A percentile compares a stretch with the other conserved stretches of the same genome.
Evolutionary conservation across 768 basidiomycete species (phyloP).

Genomic region (Dentipellis sp.): DNA sequence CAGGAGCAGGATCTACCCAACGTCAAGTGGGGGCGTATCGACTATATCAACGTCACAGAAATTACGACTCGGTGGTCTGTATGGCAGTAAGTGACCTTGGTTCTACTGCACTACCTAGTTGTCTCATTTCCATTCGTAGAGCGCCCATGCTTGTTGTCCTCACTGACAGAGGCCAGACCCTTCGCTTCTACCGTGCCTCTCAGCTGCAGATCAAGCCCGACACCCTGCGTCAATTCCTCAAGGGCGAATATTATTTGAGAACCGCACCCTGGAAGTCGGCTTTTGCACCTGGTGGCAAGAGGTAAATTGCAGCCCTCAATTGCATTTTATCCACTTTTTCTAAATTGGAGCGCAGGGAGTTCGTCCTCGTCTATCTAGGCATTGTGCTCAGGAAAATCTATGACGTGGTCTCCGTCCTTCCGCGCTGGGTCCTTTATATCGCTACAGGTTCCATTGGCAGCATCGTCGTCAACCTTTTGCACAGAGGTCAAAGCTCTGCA

Average conservation of each 20-base stretch:
- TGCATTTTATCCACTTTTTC: neutral
- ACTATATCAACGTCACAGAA: constrained; percentile 77
- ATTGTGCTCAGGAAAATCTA: constrained; percentile 41
- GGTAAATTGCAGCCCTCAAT: constrained; percentile 33
- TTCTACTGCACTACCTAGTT: constrained; percentile 1
- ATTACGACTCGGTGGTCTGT: constrained; percentile 81
- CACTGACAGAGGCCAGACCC: constrained; percentile 59
- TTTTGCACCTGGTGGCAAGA: constrained; percentile 70
- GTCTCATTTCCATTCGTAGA: constrained; percentile 27
- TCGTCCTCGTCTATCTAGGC: constrained; percentile 52
- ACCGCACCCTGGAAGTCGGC: constrained; percentile 60
- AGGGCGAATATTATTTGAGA: constrained; percentile 49
- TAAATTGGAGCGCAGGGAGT: constrained; percentile 41
- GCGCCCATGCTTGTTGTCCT: constrained; percentile 69
- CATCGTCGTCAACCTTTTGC: constrained; percentile 57
- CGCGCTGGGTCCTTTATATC: constrained; percentile 66
- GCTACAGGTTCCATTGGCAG: constrained; percentile 58
- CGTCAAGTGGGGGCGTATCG: constrained; percentile 78
- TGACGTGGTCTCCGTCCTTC: constrained; percentile 41
- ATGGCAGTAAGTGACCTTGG: constrained; percentile 55
- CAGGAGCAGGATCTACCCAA: constrained; percentile 54
- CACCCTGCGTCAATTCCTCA: constrained; percentile 56
- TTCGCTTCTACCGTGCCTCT: constrained; percentile 73
- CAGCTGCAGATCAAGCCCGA: constrained; percentile 53
- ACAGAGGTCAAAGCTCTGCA: constrained; percentile 20